These are phyloP conservation scores for Blastomyces emzantsi DNA, from an alignment of 2,329 filamentous ascomycete species.

Conservation along the genomic window DNA sequence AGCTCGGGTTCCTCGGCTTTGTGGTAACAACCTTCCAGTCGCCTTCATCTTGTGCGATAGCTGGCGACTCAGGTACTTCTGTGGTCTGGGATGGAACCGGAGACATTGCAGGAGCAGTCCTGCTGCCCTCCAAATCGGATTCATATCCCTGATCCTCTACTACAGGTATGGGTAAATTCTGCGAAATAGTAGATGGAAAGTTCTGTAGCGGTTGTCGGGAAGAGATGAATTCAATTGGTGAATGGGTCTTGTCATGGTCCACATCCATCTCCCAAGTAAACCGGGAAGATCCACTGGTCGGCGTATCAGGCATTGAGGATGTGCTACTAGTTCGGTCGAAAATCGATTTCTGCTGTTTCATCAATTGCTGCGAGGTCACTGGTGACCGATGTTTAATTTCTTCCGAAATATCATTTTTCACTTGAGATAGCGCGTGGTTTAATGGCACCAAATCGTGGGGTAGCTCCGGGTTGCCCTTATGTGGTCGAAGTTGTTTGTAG, in stretches of 20 bases:
- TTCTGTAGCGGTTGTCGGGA: neutral
- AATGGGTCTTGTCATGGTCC: slow-evolving; percentile 13
- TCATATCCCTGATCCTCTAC: slow-evolving; percentile 12
- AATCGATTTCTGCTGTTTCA: slow-evolving; percentile 34
- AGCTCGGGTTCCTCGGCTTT: slow-evolving; percentile 12
- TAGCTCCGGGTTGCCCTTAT: slow-evolving; percentile 24
- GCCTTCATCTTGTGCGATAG: slow-evolving; percentile 20
- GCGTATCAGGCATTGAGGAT: slow-evolving; percentile 35
- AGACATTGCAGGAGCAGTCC: slow-evolving; percentile 14
- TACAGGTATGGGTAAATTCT: slow-evolving; percentile 6
- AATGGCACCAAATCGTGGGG: neutral
- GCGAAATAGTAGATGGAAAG: slow-evolving; percentile 15
- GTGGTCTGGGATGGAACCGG: slow-evolving; percentile 17
- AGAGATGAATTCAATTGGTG: slow-evolving; percentile 13
- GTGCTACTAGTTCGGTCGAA: slow-evolving; percentile 41
- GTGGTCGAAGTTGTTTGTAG: slow-evolving; percentile 28
- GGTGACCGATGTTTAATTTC: slow-evolving; percentile 38
- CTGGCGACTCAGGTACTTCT: slow-evolving; percentile 21
- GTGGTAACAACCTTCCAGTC: slow-evolving; percentile 27
- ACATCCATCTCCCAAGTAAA: slow-evolving; percentile 20
- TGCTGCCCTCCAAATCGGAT: slow-evolving; percentile 13
- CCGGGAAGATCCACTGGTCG: slow-evolving; percentile 19
- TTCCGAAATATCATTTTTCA: slow-evolving; percentile 29
- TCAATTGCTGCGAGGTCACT: slow-evolving; percentile 30
- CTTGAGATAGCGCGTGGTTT: slow-evolving; percentile 25